Conservation (phyloP, 2,329 filamentous ascomycete species). For the Tolypocladium nubicola region DNA sequence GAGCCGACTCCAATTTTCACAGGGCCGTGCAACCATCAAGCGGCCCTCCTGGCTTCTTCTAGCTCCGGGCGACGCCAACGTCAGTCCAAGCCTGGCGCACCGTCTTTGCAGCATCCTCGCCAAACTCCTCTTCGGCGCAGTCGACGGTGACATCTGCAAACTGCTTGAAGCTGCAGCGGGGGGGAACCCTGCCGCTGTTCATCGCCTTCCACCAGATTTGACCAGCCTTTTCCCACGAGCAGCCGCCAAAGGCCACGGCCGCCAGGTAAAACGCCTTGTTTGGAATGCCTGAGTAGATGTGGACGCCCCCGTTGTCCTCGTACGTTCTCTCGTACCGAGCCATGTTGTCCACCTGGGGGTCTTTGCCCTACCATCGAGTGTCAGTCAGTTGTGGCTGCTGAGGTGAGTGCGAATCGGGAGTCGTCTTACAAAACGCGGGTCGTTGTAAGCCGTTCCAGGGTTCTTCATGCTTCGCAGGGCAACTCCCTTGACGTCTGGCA, state of each 20-base stretch:
- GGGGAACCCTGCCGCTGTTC: conserved; percentile 28
- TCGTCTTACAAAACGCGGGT: conserved; percentile 35
- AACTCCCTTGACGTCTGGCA: conserved; percentile 37
- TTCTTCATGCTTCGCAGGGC: conserved; percentile 44
- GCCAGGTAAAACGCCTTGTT: conserved; percentile 46
- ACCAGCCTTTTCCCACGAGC: conserved; percentile 42
- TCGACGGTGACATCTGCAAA: conserved; percentile 39
- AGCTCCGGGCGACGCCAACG: conserved; percentile 29
- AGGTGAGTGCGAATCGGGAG: not conserved
- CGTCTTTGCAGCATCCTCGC: conserved; percentile 27
- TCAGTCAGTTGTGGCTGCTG: not conserved
- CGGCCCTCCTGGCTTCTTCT: conserved; percentile 4
- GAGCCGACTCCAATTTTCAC: not conserved
- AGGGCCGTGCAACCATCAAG: not conserved
- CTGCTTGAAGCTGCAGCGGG: conserved; percentile 32
- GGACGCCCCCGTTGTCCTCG: conserved; percentile 42
- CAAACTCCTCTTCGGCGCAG: conserved; percentile 32
- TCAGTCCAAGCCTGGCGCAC: conserved; percentile 36
- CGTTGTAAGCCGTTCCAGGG: conserved; percentile 41
- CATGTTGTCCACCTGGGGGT: conserved; percentile 41
- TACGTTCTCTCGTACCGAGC: conserved; percentile 25
- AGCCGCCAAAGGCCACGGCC: conserved; percentile 36
- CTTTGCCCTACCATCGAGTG: conserved; percentile 29
- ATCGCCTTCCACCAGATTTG: conserved; percentile 42
- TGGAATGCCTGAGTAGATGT: conserved; percentile 46